Evolutionary conservation across 2,329 filamentous ascomycete genomes (phyloP), one percentile per base, ranked within the genome.

Genomic region (Curvularia sp.): DNA sequence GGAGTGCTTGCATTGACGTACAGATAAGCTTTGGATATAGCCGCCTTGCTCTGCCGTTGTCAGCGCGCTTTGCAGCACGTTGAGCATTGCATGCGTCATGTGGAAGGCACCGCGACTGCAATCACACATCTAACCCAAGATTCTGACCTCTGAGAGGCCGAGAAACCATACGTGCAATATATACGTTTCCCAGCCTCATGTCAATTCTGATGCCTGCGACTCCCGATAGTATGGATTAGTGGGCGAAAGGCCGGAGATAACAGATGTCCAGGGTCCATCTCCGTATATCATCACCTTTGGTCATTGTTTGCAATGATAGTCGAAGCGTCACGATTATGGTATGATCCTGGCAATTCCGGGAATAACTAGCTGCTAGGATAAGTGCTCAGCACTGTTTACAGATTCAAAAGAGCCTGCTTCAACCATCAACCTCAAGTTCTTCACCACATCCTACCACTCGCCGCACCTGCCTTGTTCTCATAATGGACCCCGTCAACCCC

Each of bases 401-500:
- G 8, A 32, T 42, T 28, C 13, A 34, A 21, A 10, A 21, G 3
- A 34, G 13, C 10, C 23, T n/a, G 30, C 9, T n/a, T n/a, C 8
- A 8, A 34, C n/a, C 32, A 23, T 32, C 25, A 19, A 13, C 19
- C 19, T 34, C 49, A 25, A 28, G 9, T 38, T 15, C 25, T 43
- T 19, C 36, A 19, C 13, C 28, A 41, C n/a, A 7, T 39, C 21
- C 18, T 19, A 41, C 15, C n/a, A 32, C 7, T 15, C 28, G 18
- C n/a, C 15, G 7, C 36, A 23, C 39, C 43, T 54, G 28, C 34
- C 25, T 39, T 23, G 30, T 21, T 48, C 19, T 28, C 19, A 61
- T 32, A 12, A 80, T 80, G 76, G 84, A 87, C 66, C 79, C 80
- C 8, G 80, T 80, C 4, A 84, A 82, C 57, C 80, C 82, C 9